Evolutionary conservation across 306 rosid genomes (phyloP), one percentile per base, ranked within the genome.

Genomic region (Cercis canadensis): DNA sequence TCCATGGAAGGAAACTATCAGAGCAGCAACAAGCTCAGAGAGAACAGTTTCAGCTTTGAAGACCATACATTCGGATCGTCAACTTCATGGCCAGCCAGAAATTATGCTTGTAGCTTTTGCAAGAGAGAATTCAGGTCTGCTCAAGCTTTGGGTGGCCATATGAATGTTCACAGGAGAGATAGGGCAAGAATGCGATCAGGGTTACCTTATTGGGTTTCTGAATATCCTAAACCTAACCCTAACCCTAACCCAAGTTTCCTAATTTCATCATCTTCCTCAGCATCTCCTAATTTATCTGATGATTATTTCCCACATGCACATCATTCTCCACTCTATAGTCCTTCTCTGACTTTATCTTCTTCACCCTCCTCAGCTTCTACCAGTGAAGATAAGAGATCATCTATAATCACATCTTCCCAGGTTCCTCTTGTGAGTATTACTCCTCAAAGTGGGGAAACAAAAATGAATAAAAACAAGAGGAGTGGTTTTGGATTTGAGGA

Each of bases 101-200:
- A 77, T 62, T 92, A 84, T 58, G 39, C 67, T 0, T 92, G 97
- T 60, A 87, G 87, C 81, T 92, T 92, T 76, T 92, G 98, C 85
- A 82, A 75, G 61, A 92, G 95, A 81, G 89, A 84, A 70, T 92
- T 92, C 79, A 86, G 80, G 54, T 92, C 96, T 18, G 96, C 98
- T 67, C 96, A 89, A 79, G 97, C 92, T 37, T 81, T 90, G 62
- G 96, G 96, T 33, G 96, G 96, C 33, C 96, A 88, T 40, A 92
- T 92, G 97, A 92, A 92, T 82, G 92, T 92, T 65, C 98, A 92
- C 47, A 86, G 96, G 62, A 86, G 90, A 79, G 98, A 92, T 74
- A 87, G 95, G 75, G 96, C 95, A 44, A 87, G 89, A 72, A 63
- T 89, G 70, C 83, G 87, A 66, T 84, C 86, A 53, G 64, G 84